These are phyloP conservation scores for Ceratobasidium sp. DNA, from an alignment of 1,284 basidiomycete species.

Conservation along the genomic window DNA sequence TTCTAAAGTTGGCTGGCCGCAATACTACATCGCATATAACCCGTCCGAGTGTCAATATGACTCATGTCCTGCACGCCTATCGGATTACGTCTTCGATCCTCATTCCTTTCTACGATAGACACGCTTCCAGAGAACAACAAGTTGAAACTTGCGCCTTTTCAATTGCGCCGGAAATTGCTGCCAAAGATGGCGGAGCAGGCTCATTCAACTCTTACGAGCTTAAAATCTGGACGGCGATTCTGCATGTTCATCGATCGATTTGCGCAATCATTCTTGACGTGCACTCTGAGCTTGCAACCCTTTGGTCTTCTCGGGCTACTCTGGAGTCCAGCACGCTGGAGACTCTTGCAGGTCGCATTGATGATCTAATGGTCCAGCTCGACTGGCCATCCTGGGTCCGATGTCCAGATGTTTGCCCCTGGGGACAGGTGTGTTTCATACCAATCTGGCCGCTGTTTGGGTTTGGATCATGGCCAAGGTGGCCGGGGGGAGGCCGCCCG, in stretches of 20 bases:
- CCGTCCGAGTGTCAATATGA: neutral
- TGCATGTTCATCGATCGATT: slow-evolving; percentile 21
- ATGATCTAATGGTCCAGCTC: slow-evolving; percentile 4
- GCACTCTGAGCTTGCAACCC: neutral
- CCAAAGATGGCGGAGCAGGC: neutral
- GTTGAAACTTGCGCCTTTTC: neutral
- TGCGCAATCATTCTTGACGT: slow-evolving; percentile 14
- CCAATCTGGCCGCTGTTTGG: slow-evolving; percentile 31
- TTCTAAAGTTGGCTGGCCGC: neutral
- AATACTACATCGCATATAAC: neutral
- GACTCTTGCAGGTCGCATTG: neutral
- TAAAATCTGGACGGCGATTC: slow-evolving; percentile 16
- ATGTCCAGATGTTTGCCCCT: slow-evolving; percentile 26
- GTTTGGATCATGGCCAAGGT: slow-evolving; percentile 8
- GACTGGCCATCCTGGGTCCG: slow-evolving; percentile 27
- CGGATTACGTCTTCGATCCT: slow-evolving; percentile 8
- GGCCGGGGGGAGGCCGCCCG: neutral
- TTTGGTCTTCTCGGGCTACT: neutral
- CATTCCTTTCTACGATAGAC: slow-evolving; percentile 14
- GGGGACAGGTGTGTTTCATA: slow-evolving; percentile 26
- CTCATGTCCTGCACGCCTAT: slow-evolving; percentile 17
- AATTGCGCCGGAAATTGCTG: neutral
- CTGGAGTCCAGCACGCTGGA: neutral
- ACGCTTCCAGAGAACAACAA: slow-evolving; percentile 4
- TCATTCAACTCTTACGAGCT: neutral